Base-by-base conservation (phyloP, 352 stramenopile species). In the Pythium rhizo-oryzae region DNA sequence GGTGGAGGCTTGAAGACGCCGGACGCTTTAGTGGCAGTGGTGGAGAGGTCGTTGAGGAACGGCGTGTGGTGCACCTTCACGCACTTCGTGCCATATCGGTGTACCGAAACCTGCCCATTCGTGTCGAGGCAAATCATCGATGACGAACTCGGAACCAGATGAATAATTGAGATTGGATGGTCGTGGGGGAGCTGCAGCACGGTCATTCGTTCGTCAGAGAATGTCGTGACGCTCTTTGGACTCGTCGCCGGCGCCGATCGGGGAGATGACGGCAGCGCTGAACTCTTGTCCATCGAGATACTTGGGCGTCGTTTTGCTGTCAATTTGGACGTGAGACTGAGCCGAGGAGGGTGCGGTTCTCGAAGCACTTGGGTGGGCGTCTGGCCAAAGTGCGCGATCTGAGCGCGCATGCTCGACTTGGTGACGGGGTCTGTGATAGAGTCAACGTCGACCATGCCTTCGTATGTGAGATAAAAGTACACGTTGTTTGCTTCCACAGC, bases 401-500 rank as follows among this genome's bases (percentile, higher is more conserved):
- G 97, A 68, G 94, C 92, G 67, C 98, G 95, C 77, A 96, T 95
- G 19, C 96, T 98, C 44, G 96, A 96, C 70, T 96, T 93, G 33
- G 96, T 79, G 30, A 98, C 82, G 9, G 97, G 77, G 44, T 99
- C 94, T 25, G 96, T 77, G 72, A 97, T 96, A 7, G 96, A 97
- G 69, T 99, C 93, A 39, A 99, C 87, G 72, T 99, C 96, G 47
- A 99, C 96, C 75, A 97, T 96, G 47, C 97, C 97, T 82, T 99
- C 97, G 69, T 99, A 99, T 1, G 94, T 99, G 39, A 99, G 82
- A 70, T 99, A 98, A 73, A 99, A 98, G 74, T 99, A 99, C 12
- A 99, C 77, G 72, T 99, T 99, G 69, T 98, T 93, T 8, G 97
- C 93, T 15, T 93, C 84, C 35, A 98, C 83, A 11, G 97, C 96